These are phyloP conservation scores for Nitzschia palea DNA, from an alignment of 108 stramenopile genomes.

Conservation along the genomic window DNA sequence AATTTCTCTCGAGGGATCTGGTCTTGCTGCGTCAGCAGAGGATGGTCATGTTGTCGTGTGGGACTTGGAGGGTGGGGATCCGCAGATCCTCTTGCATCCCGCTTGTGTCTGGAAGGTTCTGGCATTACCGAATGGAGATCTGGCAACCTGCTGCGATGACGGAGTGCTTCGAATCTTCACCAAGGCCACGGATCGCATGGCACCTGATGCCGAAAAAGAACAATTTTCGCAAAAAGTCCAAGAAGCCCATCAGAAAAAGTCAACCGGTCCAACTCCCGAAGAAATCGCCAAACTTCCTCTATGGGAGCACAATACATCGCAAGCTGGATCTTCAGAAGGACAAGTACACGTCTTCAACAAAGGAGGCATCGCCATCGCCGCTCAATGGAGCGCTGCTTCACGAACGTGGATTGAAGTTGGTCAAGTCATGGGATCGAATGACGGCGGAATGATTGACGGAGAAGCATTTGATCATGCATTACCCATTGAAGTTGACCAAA, in stretches of 20 bases:
- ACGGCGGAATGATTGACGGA: slow-evolving; percentile 81
- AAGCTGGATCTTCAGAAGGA: slow-evolving; percentile 76
- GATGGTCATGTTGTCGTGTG: slow-evolving; percentile 82
- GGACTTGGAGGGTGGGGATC: slow-evolving; percentile 25
- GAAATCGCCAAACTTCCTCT: slow-evolving; percentile 87
- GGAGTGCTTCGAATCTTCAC: slow-evolving; percentile 83
- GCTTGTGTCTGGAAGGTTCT: slow-evolving; percentile 77
- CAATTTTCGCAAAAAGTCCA: slow-evolving; percentile 60
- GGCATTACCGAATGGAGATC: slow-evolving; percentile 61
- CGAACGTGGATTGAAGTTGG: slow-evolving; percentile 95
- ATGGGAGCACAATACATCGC: slow-evolving; percentile 77
- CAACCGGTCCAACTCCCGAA: slow-evolving; percentile 65
- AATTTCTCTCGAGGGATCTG: slow-evolving; percentile 23
- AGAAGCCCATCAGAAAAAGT: slow-evolving; percentile 46
- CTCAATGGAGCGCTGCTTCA: slow-evolving; percentile 85
- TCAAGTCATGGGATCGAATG: slow-evolving; percentile 90
- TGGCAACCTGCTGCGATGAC: slow-evolving; percentile 90
- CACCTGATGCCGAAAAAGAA: slow-evolving; percentile 53
- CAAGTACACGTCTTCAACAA: slow-evolving; percentile 93
- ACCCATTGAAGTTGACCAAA: slow-evolving; percentile 92
- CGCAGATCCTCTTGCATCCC: slow-evolving; percentile 73
- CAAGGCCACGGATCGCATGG: slow-evolving; percentile 54
- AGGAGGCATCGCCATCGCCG: slow-evolving; percentile 87
- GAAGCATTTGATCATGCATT: slow-evolving; percentile 90
- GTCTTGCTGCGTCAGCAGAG: slow-evolving; percentile 61